These are phyloP conservation scores for Purpureocillium takamizusanense DNA, from an alignment of 2,329 filamentous ascomycete species.

Conservation along the genomic window DNA sequence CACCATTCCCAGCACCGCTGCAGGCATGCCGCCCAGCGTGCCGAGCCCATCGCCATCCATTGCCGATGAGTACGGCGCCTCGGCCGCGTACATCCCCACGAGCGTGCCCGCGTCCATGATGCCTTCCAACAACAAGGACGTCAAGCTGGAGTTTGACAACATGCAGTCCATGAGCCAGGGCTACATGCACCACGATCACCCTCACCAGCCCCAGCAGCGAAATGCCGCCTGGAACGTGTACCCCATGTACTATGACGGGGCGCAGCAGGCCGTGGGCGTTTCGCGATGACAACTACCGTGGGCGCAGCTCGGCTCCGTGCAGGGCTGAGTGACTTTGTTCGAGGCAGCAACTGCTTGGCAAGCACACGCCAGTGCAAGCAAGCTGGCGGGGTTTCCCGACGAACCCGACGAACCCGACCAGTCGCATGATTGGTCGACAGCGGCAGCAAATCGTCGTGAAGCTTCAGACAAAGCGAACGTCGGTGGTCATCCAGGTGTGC, in stretches of 20 bases:
- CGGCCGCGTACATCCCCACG: conserved; percentile 35
- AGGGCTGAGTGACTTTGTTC: background rate
- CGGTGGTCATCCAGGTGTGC: too few relatives aligned
- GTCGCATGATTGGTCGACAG: too few relatives aligned
- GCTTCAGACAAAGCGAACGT: too few relatives aligned
- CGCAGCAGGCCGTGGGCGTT: conserved; percentile 7
- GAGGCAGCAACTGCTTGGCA: too few relatives aligned
- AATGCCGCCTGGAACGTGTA: conserved; percentile 23
- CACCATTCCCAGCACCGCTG: conserved; percentile 25
- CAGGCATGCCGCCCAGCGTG: conserved; percentile 34
- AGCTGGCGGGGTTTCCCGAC: background rate
- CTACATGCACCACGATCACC: conserved; percentile 20
- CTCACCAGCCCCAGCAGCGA: conserved; percentile 18
- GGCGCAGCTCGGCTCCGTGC: background rate
- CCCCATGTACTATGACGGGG: conserved; percentile 19
- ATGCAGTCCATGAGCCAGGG: conserved; percentile 14
- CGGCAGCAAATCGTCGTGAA: too few relatives aligned
- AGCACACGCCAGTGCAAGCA: too few relatives aligned
- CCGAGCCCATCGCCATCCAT: conserved; percentile 43
- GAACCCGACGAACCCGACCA: too few relatives aligned
- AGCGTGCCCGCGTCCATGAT: conserved; percentile 37
- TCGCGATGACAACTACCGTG: conserved; percentile 3
- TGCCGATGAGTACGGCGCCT: conserved; percentile 35
- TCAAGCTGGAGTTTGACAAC: conserved; percentile 32
- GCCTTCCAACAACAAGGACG: conserved; percentile 21